A percentile compares a stretch with the other conserved stretches of the same genome.
Evolutionary conservation across 2,329 filamentous ascomycete genomes (phyloP).

Genomic region (Microascus cirrosus): DNA sequence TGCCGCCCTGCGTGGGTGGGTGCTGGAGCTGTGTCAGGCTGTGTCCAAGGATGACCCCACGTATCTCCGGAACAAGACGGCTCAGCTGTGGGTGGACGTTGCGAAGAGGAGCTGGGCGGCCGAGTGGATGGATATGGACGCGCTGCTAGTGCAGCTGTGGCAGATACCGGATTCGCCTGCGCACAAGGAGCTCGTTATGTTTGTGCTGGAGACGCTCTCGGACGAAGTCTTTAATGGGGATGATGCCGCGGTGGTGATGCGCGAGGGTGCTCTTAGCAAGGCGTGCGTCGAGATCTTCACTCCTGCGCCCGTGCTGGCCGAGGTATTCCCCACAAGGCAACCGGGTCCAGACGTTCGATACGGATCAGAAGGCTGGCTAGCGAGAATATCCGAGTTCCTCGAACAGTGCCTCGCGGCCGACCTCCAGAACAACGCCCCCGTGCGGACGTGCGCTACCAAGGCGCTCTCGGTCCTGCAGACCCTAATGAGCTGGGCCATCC

Average conservation of each 20-base stretch:
- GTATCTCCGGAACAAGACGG: constrained; percentile 87
- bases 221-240: constrained; percentile 92
- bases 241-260: constrained; percentile 72
- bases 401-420: constrained; percentile 59
- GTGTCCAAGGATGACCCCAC: constrained; percentile 62
- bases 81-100: constrained; percentile 87
- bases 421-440: constrained; percentile 52
- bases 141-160: constrained; percentile 74
- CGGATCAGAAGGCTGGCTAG: constrained; percentile 79
- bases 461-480: constrained; percentile 68
- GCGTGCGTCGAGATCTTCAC: constrained; percentile 92
- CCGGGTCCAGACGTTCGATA: constrained; percentile 57
- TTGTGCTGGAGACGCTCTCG: constrained; percentile 80
- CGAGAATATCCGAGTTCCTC: constrained; percentile 64
- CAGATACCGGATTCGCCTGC: constrained; percentile 50
- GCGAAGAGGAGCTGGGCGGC: constrained; percentile 88
- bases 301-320: constrained; percentile 60
- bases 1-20: constrained; percentile 59
- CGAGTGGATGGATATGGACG: constrained; percentile 93
- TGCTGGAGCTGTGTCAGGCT: constrained; percentile 65
- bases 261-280: constrained; percentile 75
- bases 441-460: constrained; percentile 63
- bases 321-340: constrained; percentile 66
- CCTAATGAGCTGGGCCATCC: constrained; percentile 77
- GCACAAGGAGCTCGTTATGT: constrained; percentile 77